phyloP scores from a whole-genome alignment of 139 green algal species.

The Zygnema cylindricum region DNA sequence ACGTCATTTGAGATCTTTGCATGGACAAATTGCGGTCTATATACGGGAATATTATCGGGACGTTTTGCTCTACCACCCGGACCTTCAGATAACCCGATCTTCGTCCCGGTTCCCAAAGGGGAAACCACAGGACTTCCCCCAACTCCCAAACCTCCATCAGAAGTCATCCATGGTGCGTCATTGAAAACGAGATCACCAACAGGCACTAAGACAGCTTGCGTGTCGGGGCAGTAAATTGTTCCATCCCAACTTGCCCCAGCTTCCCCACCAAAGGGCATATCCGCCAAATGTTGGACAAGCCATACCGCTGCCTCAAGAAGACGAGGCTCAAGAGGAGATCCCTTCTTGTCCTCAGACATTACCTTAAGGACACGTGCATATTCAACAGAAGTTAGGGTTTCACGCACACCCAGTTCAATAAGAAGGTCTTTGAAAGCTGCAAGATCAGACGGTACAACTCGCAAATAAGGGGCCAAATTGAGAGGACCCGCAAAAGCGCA shows the following conservation, averaged over 20 bases:
- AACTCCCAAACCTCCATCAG: not conserved
- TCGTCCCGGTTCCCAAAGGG: not conserved
- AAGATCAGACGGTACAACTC: conserved; percentile 72
- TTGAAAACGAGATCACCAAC: conserved; percentile 75
- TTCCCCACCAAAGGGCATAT: conserved; percentile 27
- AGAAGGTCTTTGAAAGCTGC: conserved; percentile 76
- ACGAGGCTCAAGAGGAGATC: conserved; percentile 41
- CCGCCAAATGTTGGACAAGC: conserved; percentile 62
- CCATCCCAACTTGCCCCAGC: not conserved
- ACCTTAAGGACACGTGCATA: conserved; percentile 68
- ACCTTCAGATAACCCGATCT: not conserved
- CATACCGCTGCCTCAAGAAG: conserved; percentile 71
- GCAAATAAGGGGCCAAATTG: conserved; percentile 67
- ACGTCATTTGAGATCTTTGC: conserved; percentile 64
- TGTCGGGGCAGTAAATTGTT: conserved; percentile 71
- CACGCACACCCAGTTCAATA: conserved; percentile 68
- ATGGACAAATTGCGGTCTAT: conserved; percentile 47
- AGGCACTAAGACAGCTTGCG: conserved; percentile 62
- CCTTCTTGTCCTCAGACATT: conserved; percentile 57
- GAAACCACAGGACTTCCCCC: not conserved
- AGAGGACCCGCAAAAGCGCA: conserved; percentile 77
- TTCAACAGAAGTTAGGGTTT: conserved; percentile 70
- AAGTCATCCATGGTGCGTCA: conserved; percentile 78
- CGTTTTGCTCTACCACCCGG: not conserved
- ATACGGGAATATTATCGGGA: not conserved